Percentiles rank a stretch among this genome's conserved stretches.
Evolutionary conservation across 371 early-diverging fungal genomes (phyloP).

Genomic region (Mucor sp.): DNA sequence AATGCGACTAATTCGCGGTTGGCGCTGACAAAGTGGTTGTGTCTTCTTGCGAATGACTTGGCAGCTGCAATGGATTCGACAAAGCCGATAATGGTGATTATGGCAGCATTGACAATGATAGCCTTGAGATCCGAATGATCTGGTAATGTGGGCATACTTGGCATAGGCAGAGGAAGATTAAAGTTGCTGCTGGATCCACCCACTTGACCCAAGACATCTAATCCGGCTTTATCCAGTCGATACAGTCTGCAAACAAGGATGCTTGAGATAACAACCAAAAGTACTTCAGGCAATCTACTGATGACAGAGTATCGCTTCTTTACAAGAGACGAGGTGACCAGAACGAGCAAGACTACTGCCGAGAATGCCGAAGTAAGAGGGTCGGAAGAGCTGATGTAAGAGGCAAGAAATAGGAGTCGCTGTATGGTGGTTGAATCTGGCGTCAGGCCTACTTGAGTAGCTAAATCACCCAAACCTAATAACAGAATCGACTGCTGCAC

Average conservation of each 20-base stretch:
- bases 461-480: slow-evolving; percentile 61
- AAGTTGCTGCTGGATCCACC: slow-evolving; percentile 31
- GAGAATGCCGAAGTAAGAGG: slow-evolving; percentile 54
- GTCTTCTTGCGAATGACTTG: slow-evolving; percentile 81
- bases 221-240: slow-evolving; percentile 62
- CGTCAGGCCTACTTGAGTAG: slow-evolving; percentile 41
- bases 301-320: slow-evolving; percentile 50
- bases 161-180: slow-evolving; percentile 45
- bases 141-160: slow-evolving; percentile 57
- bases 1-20: slow-evolving; percentile 94
- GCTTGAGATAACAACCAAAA: slow-evolving; percentile 72
- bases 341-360: slow-evolving; percentile 57
- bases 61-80: slow-evolving; percentile 88
- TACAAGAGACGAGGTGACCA: slow-evolving; percentile 50
- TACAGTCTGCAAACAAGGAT: slow-evolving; percentile 58
- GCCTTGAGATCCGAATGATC: slow-evolving; percentile 52
- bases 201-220: slow-evolving; percentile 70
- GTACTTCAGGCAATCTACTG: slow-evolving; percentile 79
- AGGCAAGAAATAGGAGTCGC: slow-evolving; percentile 55
- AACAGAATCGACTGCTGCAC: slow-evolving; percentile 78
- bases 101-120: slow-evolving; percentile 53
- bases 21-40: slow-evolving; percentile 83
- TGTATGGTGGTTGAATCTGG: slow-evolving; percentile 70
- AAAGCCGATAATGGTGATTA: slow-evolving; percentile 88
- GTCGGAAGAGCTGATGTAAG: slow-evolving; percentile 20